These are phyloP conservation scores for Kregervanrija delftensis DNA, from an alignment of 805 yeast genomes.

Conservation along the genomic window DNA sequence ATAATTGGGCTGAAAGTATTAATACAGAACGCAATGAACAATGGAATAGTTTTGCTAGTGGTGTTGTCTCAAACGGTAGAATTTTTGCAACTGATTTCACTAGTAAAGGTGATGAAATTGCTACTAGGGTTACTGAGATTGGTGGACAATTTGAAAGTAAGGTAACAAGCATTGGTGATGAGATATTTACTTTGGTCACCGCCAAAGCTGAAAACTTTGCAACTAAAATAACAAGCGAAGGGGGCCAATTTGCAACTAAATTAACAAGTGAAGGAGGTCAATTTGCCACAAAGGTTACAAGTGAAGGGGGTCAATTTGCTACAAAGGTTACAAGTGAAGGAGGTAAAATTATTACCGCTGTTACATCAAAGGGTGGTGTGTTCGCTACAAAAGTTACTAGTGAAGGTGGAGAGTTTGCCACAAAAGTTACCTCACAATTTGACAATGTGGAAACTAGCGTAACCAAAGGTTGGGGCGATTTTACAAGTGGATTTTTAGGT, in stretches of 20 bases:
- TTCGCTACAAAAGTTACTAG: slow-evolving; percentile 6
- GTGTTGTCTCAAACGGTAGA: background rate
- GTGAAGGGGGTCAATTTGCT: slow-evolving; percentile 1
- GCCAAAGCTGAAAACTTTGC: background rate
- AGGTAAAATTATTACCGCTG: background rate
- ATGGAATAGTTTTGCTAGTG: background rate
- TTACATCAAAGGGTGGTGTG: slow-evolving; percentile 5
- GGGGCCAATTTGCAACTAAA: background rate
- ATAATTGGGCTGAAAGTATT: background rate
- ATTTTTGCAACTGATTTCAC: background rate
- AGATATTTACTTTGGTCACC: slow-evolving; percentile 1
- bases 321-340: slow-evolving; percentile 3
- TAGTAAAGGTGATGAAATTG: background rate
- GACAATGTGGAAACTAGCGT: slow-evolving; percentile 3
- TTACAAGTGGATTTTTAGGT: background rate
- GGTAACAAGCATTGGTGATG: slow-evolving; percentile 3
- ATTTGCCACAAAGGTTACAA: slow-evolving; percentile 3
- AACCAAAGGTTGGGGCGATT: slow-evolving; percentile 2
- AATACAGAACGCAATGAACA: too few relatives aligned
- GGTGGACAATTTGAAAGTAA: slow-evolving; percentile 5
- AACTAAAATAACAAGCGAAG: background rate
- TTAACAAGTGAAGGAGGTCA: background rate
- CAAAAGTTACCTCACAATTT: slow-evolving; percentile 4
- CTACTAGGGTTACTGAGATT: background rate
- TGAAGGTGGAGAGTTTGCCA: slow-evolving; percentile 5